Conservation (phyloP, 495 filamentous ascomycete genomes). For the Margaritispora aquatica region DNA sequence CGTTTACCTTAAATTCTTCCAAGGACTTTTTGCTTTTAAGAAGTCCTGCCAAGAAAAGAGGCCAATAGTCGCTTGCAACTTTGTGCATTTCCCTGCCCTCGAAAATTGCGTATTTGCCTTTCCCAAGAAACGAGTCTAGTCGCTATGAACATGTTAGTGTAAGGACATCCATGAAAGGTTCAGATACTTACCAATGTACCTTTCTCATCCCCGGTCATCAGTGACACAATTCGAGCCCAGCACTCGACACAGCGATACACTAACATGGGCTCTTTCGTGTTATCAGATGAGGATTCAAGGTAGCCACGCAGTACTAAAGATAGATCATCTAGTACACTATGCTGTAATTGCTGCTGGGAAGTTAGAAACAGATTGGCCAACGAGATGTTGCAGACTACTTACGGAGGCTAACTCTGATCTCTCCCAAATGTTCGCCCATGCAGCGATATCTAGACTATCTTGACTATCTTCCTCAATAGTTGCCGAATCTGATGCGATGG, state of each 20-base stretch:
- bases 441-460: constrained; percentile 8
- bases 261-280: neutral
- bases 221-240: neutral
- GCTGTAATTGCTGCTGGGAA: neutral
- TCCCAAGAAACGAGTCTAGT: constrained; percentile 2
- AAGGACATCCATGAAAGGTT: neutral
- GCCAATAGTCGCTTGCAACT: constrained; percentile 11
- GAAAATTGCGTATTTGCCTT: constrained; percentile 13
- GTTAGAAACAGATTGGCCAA: neutral
- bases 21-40: constrained; percentile 5
- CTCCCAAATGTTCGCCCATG: neutral
- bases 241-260: neutral
- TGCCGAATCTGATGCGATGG: neutral
- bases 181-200: neutral
- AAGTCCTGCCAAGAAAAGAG: constrained; percentile 12
- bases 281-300: neutral
- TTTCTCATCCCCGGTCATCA: neutral
- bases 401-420: neutral
- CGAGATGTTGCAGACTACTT: neutral
- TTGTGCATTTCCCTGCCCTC: neutral
- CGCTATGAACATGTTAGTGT: constrained; percentile 1
- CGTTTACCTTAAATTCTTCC: neutral
- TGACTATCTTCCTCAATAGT: constrained; percentile 8
- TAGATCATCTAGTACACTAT: neutral
- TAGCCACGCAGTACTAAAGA: neutral